These are phyloP conservation scores for Waitea zeae DNA, from an alignment of 1,284 basidiomycete species.

Conservation along the genomic window DNA sequence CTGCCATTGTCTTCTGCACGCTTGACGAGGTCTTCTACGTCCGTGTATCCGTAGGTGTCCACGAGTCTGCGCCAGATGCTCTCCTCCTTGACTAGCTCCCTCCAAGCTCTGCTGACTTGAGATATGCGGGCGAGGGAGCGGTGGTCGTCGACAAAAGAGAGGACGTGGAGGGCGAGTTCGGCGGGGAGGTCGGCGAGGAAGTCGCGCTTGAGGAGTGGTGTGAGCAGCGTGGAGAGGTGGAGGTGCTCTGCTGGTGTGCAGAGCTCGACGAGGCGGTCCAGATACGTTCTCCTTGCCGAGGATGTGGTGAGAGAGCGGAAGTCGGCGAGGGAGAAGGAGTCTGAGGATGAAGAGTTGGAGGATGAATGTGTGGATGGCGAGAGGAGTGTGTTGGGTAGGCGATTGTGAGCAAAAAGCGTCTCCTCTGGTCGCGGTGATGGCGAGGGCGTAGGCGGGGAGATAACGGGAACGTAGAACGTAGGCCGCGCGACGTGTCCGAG, in stretches of 20 bases:
- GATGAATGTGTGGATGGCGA: slow-evolving; percentile 5
- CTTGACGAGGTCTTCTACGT: slow-evolving; percentile 6
- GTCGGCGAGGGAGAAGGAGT: slow-evolving; percentile 20
- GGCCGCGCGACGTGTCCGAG: no score
- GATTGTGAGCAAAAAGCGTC: slow-evolving; percentile 4
- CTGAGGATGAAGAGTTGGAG: slow-evolving; percentile 15
- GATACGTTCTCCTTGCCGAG: no score
- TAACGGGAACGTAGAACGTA: slow-evolving; percentile 36
- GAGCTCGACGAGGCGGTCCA: slow-evolving; percentile 43
- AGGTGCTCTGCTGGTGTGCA: slow-evolving; percentile 66
- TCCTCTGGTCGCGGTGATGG: slow-evolving; percentile 33
- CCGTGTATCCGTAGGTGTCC: slow-evolving; percentile 34
- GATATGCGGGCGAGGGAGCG: slow-evolving; percentile 56
- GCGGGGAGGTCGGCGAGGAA: slow-evolving; percentile 71
- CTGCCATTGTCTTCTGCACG: slow-evolving; percentile 3
- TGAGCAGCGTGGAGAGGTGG: slow-evolving; percentile 60
- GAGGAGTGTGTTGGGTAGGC: slow-evolving; percentile 3
- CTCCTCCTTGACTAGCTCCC: slow-evolving; percentile 65
- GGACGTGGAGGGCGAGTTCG: slow-evolving; percentile 72
- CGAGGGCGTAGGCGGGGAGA: slow-evolving; percentile 51
- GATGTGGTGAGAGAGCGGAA: slow-evolving; percentile 32
- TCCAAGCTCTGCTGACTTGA: slow-evolving; percentile 69
- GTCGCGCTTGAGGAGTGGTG: slow-evolving; percentile 75
- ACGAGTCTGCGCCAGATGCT: slow-evolving; percentile 77
- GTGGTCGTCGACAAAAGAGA: slow-evolving; percentile 74